A percentile compares a stretch with the other conserved stretches of the same genome.
These are phyloP conservation scores for Hypoxylon sp. DNA, from an alignment of 2,329 filamentous ascomycete genomes.

Conservation along the genomic window DNA sequence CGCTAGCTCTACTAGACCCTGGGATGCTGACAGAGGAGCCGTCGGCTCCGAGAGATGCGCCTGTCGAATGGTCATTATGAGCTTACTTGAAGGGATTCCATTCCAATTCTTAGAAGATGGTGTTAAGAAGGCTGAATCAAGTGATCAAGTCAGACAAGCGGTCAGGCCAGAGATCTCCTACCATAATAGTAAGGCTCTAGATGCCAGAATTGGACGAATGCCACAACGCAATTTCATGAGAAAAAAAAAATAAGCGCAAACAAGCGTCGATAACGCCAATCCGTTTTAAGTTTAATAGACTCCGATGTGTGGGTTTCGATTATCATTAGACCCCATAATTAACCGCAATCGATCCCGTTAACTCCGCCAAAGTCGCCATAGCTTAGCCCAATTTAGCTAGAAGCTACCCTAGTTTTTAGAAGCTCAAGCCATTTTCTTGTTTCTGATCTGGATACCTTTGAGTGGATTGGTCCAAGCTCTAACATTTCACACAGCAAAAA, in stretches of 20 bases:
- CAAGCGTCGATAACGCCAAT: constrained; percentile 30
- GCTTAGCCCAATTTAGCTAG: constrained; percentile 18
- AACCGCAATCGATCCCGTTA: constrained; percentile 44
- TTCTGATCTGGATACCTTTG: background rate
- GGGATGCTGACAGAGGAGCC: constrained; percentile 1
- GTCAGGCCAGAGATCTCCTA: constrained; percentile 37
- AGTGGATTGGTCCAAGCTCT: constrained; percentile 16
- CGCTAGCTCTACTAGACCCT: constrained; percentile 17
- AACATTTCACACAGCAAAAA: background rate
- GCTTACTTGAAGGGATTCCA: constrained; percentile 20
- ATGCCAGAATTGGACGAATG: constrained; percentile 30
- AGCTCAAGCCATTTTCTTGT: constrained; percentile 23
- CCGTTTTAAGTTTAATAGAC: constrained; percentile 18
- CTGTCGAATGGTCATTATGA: constrained; percentile 3
- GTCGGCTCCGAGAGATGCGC: constrained; percentile 29
- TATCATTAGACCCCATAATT: constrained; percentile 36
- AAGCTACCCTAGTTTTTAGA: constrained; percentile 18
- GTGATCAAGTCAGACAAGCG: constrained; percentile 34
- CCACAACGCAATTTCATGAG: constrained; percentile 40
- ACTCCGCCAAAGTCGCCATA: constrained; percentile 21
- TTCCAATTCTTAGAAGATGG: constrained; percentile 18
- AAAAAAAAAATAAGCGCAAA: constrained; percentile 21
- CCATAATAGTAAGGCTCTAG: constrained; percentile 22
- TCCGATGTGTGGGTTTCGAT: background rate
- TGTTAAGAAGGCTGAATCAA: constrained; percentile 30